phyloP scores from a whole-genome alignment of 2,329 filamentous ascomycete species.

The Lachnellula hyalina region DNA sequence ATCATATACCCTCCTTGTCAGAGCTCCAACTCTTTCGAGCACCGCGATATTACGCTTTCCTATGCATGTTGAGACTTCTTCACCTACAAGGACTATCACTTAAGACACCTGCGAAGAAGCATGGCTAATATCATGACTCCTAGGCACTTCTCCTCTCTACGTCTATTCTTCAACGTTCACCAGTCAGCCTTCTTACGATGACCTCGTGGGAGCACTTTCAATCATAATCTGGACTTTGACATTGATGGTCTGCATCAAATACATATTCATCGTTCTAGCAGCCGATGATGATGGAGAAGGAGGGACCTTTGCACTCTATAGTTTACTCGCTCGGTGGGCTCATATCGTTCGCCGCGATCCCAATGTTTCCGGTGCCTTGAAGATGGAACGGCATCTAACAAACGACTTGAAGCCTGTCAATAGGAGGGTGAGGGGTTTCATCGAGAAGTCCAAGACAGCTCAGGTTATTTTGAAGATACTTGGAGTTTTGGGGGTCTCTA shows the following conservation, averaged over 20 bases:
- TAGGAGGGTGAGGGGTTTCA: slow-evolving; percentile 46
- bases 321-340: slow-evolving; percentile 55
- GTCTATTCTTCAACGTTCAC: slow-evolving; percentile 65
- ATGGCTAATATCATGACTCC: not conserved
- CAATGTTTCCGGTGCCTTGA: slow-evolving; percentile 47
- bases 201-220: slow-evolving; percentile 60
- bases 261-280: slow-evolving; percentile 57
- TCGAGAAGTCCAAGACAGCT: slow-evolving; percentile 51
- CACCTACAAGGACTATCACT: too few relatives aligned
- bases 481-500: slow-evolving; percentile 60
- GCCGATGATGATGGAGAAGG: slow-evolving; percentile 69
- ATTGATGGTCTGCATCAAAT: slow-evolving; percentile 65
- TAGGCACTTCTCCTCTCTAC: slow-evolving; percentile 55
- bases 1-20: not conserved
- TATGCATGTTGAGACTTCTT: too few relatives aligned
- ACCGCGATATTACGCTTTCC: not conserved
- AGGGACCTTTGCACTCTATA: slow-evolving; percentile 64
- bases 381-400: slow-evolving; percentile 54
- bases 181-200: slow-evolving; percentile 47
- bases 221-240: slow-evolving; percentile 66
- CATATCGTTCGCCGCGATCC: slow-evolving; percentile 58
- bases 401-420: slow-evolving; percentile 49
- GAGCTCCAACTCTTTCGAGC: not conserved
- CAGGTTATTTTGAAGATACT: slow-evolving; percentile 53
- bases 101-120: too few relatives aligned